Evolutionary conservation across 2,329 filamentous ascomycete genomes (phyloP).

Genomic region (Aspergillus unguis): DNA sequence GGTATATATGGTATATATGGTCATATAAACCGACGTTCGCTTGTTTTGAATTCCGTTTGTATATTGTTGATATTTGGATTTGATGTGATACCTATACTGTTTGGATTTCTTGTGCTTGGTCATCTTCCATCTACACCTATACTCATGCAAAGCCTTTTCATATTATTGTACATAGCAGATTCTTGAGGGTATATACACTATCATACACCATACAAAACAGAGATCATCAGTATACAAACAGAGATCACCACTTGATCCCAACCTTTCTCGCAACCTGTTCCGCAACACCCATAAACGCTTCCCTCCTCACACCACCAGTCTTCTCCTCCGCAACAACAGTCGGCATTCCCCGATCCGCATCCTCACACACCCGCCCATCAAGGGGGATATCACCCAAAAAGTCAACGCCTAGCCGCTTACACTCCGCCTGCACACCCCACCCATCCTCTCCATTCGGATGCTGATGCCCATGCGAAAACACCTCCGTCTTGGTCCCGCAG

Average conservation of each 20-base stretch:
- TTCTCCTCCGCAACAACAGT: conserved; percentile 82
- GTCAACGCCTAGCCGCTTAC: conserved; percentile 68
- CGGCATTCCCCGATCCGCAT: conserved; percentile 81
- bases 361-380: conserved; percentile 79
- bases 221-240: not conserved
- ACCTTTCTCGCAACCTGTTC: conserved; percentile 47
- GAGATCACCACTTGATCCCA: conserved; percentile 38
- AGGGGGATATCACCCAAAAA: conserved; percentile 86
- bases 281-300: conserved; percentile 70
- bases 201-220: not conserved
- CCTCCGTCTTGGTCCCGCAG: conserved; percentile 68
- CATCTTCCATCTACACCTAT: not conserved
- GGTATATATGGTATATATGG: too few relatives aligned
- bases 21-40: too few relatives aligned
- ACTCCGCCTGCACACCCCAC: conserved; percentile 65
- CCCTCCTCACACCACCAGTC: conserved; percentile 62
- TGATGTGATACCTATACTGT: not conserved
- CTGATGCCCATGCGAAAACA: conserved; percentile 59
- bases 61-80: not conserved
- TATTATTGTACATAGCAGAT: not conserved
- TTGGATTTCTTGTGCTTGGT: not conserved
- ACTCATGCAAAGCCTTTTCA: not conserved
- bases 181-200: not conserved
- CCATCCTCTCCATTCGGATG: conserved; percentile 29
- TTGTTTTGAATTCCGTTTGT: too few relatives aligned